These are phyloP conservation scores for Calycina herbarum DNA, from an alignment of 2,329 filamentous ascomycete genomes.

Conservation along the genomic window DNA sequence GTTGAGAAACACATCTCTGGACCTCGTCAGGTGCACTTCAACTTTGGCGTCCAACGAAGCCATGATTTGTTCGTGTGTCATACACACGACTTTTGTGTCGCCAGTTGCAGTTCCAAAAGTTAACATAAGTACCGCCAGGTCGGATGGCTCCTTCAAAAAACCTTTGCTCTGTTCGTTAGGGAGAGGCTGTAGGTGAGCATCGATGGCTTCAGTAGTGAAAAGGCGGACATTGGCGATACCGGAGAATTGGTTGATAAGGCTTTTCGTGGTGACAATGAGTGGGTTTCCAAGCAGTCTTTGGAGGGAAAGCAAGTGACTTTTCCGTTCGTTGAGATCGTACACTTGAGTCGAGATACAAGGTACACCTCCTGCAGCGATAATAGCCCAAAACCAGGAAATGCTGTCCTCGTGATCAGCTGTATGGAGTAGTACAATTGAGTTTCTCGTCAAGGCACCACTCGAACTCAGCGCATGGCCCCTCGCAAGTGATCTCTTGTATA, in stretches of 20 bases:
- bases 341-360: conserved; percentile 40
- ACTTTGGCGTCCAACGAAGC: conserved; percentile 44
- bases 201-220: not conserved
- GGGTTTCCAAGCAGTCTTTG: conserved; percentile 13
- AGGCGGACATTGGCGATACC: not conserved
- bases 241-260: conserved; percentile 13
- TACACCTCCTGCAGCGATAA: conserved; percentile 38
- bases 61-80: conserved; percentile 46
- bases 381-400: conserved; percentile 45
- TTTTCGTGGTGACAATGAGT: conserved; percentile 14
- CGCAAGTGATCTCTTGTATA: not conserved
- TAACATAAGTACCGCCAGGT: conserved; percentile 45
- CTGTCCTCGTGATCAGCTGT: conserved; percentile 41
- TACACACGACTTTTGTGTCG: conserved; percentile 49
- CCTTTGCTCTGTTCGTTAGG: not conserved
- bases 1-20: conserved; percentile 38
- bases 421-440: conserved; percentile 32
- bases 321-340: conserved; percentile 34
- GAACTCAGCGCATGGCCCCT: not conserved
- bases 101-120: conserved; percentile 52
- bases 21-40: conserved; percentile 30
- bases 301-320: conserved; percentile 35
- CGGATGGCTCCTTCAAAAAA: conserved; percentile 10
- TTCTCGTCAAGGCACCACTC: not conserved
- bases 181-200: not conserved